Percentiles rank a stretch among this genome's conserved stretches.
Evolutionary conservation across 352 stramenopile species (phyloP).

Genomic region (Thalassiosira oceanica): DNA sequence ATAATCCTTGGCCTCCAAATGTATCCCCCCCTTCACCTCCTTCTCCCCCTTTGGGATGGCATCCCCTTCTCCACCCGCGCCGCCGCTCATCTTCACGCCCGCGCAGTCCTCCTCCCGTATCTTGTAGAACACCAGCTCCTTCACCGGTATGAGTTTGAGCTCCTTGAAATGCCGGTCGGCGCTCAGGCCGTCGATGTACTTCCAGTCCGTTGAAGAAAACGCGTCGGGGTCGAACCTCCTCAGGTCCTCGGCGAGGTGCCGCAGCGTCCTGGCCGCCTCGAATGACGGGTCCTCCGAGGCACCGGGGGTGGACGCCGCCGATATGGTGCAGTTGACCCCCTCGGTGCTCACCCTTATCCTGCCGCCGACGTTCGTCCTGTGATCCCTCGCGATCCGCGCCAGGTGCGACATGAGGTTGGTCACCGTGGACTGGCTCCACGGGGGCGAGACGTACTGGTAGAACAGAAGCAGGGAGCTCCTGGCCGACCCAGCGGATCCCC

Average conservation of each 20-base stretch:
- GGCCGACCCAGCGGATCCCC: no score
- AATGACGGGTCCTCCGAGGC: not conserved
- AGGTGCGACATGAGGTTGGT: constrained; percentile 40
- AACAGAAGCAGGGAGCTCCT: constrained; percentile 83
- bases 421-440: constrained; percentile 64
- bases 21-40: constrained; percentile 55
- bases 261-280: constrained; percentile 1
- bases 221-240: constrained; percentile 46
- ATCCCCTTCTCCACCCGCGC: no score
- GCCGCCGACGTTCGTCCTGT: no score
- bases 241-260: constrained; percentile 5
- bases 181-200: constrained; percentile 44
- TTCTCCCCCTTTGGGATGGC: constrained; percentile 81
- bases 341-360: constrained; percentile 60
- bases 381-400: constrained; percentile 6
- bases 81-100: no score
- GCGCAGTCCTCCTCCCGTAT: constrained; percentile 52
- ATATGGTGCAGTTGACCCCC: constrained; percentile 78
- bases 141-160: constrained; percentile 74
- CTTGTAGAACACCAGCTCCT: constrained; percentile 71
- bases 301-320: no score
- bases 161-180: constrained; percentile 66
- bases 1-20: constrained; percentile 79
- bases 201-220: constrained; percentile 79
- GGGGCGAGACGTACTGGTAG: constrained; percentile 83